Base-by-base conservation (phyloP, 2,329 filamentous ascomycete species). In the Tetracladium maxilliforme region DNA sequence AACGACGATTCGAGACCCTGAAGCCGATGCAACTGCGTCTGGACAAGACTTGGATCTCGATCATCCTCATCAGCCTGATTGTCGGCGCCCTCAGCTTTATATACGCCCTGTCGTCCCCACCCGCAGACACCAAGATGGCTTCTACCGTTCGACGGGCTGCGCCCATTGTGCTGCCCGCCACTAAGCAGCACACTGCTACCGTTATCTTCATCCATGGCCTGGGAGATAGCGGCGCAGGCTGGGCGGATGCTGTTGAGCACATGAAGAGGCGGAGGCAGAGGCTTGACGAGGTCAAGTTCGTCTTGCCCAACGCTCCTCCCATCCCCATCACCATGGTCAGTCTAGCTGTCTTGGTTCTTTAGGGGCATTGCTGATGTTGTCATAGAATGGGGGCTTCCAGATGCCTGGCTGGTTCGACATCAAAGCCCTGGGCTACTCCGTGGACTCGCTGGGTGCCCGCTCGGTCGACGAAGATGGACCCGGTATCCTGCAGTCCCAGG, bases 151-250 rank as follows among this genome's bases (percentile, higher is more conserved):
- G n/a, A n/a, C n/a, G n/a, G n/a, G 57, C 58, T 8, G 29, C n/a
- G 13, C 70, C 72, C 10, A 58, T 90, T 27, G 64, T 90, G 12
- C 73, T 92, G 31, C 81, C 82, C 15, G 81, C 86, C 20, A 57
- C 80, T 17, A 79, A 70, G 45, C 71, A 70, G 45, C 90, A 95
- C 54, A 94, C 90, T 19, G 84, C 84, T 14, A 94, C 87, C 4
- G 78, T 95, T 41, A 95, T 98, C 42, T 84, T 94, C 52, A 66
- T 81, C 26, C 90, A 98, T 49, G 90, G 90, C 10, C 61, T 98
- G 19, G 90, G 90, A 34, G 90, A 95, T 47, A 77, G 64, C 16
- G 80, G 78, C 21, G 60, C 69, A 37, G 80, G 80, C 38, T 87
- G 81, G 86, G 66, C 78, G 22, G 72, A 70, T 29, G 68, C 90